Conservation (phyloP, 202 grass and related monocot genomes). For the Alloteropsis angusta region DNA sequence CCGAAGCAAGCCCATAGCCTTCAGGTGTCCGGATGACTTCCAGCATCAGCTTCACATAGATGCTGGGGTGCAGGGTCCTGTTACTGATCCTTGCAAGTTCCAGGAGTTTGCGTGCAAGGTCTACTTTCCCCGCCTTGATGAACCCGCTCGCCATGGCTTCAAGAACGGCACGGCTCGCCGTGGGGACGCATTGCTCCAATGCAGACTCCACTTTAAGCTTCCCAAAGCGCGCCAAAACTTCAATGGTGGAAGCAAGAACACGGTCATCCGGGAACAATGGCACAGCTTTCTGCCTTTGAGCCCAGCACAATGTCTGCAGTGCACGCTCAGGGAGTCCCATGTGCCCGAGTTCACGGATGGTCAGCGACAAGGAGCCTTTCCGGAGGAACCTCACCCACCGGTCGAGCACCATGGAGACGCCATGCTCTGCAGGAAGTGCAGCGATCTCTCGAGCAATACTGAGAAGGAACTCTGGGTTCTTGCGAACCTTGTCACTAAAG, state of each 20-base stretch:
- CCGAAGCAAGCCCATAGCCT: constrained; percentile 54
- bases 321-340: constrained; percentile 70
- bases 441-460: constrained; percentile 63
- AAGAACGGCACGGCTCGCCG: constrained; percentile 50
- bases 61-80: constrained; percentile 41
- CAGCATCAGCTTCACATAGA: constrained; percentile 60
- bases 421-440: constrained; percentile 20
- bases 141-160: constrained; percentile 74
- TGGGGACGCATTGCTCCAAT: constrained; percentile 46
- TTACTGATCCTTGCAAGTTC: constrained; percentile 48
- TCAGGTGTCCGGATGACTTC: constrained; percentile 50
- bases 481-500: constrained; percentile 53
- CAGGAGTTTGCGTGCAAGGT: constrained; percentile 50
- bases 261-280: constrained; percentile 63
- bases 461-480: constrained; percentile 54
- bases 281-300: constrained; percentile 36
- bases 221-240: constrained; percentile 61
- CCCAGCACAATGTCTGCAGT: constrained; percentile 72
- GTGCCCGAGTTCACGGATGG: constrained; percentile 76
- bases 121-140: constrained; percentile 47
- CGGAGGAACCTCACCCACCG: constrained; percentile 53
- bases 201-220: constrained; percentile 39
- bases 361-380: constrained; percentile 80
- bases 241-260: constrained; percentile 49
- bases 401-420: constrained; percentile 54